Conservation (phyloP, 139 green algal genomes). For the Chlamydomonas eustigma region DNA sequence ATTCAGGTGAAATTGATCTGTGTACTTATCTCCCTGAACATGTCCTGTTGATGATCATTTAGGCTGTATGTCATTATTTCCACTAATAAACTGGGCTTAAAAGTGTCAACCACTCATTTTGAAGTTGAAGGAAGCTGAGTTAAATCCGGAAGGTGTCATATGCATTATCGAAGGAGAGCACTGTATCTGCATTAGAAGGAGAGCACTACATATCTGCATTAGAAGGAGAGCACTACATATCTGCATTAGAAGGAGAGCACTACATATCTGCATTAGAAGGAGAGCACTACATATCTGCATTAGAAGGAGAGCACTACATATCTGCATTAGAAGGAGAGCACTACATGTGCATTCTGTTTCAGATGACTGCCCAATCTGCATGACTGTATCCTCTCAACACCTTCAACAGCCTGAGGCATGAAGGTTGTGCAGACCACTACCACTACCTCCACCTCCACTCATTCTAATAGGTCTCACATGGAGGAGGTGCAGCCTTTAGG, state of each 20-base stretch:
- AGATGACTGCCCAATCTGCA: background rate
- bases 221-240: too few relatives aligned
- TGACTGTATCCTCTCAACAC: background rate
- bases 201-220: background rate
- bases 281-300: background rate
- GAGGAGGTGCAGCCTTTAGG: conserved; percentile 21
- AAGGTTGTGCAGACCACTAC: too few relatives aligned
- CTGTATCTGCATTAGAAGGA: background rate
- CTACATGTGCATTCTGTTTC: background rate
- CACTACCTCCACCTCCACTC: too few relatives aligned
- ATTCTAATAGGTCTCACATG: conserved; percentile 20
- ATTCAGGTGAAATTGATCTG: background rate
- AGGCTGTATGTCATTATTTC: too few relatives aligned
- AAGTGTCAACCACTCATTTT: background rate
- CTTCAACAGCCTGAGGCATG: background rate
- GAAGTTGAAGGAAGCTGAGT: background rate
- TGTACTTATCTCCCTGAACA: background rate
- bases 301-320: too few relatives aligned
- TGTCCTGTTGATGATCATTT: background rate
- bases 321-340: too few relatives aligned
- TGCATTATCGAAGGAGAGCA: background rate
- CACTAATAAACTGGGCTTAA: background rate
- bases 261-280: too few relatives aligned
- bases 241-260: too few relatives aligned
- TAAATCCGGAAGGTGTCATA: background rate